Conservation (phyloP, 306 rosid species). For the Vigna hirtella region DNA sequence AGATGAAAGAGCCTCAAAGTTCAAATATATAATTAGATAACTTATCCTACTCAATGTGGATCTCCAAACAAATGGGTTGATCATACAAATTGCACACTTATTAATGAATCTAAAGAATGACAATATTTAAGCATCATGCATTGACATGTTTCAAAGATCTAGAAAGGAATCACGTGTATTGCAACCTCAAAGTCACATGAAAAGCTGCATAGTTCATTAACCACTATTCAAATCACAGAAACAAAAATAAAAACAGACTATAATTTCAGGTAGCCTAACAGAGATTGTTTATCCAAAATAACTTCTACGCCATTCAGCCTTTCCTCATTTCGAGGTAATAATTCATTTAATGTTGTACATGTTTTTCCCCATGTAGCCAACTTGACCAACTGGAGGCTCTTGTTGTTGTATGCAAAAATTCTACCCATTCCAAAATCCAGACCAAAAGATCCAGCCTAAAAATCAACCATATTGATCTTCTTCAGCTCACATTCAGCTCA, state of each 20-base stretch:
- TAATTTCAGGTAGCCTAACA: neutral
- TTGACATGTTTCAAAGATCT: neutral
- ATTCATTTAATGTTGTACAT: neutral
- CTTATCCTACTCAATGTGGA: too few relatives aligned
- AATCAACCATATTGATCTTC: neutral
- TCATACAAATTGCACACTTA: neutral
- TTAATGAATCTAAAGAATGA: slow-evolving; percentile 12
- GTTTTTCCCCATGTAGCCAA: neutral
- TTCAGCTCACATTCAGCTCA: slow-evolving; percentile 16
- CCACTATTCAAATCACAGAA: neutral
- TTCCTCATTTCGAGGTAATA: neutral
- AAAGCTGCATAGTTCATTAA: neutral
- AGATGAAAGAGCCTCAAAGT: too few relatives aligned
- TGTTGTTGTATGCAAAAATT: too few relatives aligned
- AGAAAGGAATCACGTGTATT: neutral
- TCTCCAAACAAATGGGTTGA: neutral
- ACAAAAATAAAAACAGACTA: neutral
- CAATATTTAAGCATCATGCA: neutral
- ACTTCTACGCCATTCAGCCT: neutral
- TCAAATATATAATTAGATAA: too few relatives aligned
- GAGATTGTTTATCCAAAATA: neutral
- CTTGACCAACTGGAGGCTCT: too few relatives aligned
- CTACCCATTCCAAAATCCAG: neutral
- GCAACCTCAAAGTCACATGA: neutral
- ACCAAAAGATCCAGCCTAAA: neutral